Percentiles rank a stretch among this genome's conserved stretches.
Conservation (phyloP, 2,329 filamentous ascomycete genomes). For the Phialemonium atrogriseum region DNA sequence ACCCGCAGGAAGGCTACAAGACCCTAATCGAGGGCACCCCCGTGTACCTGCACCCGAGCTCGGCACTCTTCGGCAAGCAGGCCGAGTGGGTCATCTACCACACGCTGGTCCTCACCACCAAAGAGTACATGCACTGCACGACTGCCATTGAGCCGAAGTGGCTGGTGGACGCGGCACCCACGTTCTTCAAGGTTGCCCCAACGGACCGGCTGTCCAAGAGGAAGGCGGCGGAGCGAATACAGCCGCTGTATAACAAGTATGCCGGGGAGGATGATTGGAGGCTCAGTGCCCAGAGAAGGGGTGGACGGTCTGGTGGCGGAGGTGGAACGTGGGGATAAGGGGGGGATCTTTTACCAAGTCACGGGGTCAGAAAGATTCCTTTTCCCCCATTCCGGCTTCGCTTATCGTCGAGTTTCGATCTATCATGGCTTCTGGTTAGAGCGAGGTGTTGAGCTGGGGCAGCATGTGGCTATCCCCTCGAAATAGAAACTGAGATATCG, state of each 20-base stretch:
- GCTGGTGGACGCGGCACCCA: slow-evolving; percentile 94
- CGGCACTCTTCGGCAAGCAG: slow-evolving; percentile 88
- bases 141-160: slow-evolving; percentile 90
- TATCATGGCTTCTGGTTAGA: no score
- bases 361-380: no score
- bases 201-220: slow-evolving; percentile 82
- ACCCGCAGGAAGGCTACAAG: slow-evolving; percentile 95
- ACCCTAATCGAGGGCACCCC: slow-evolving; percentile 92
- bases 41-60: slow-evolving; percentile 88
- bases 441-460: no score
- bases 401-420: no score
- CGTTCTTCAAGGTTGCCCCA: slow-evolving; percentile 95
- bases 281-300: slow-evolving; percentile 76
- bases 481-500: no score
- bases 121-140: slow-evolving; percentile 97
- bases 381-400: no score
- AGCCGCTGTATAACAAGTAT: slow-evolving; percentile 90
- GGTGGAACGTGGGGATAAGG: slow-evolving; percentile 92
- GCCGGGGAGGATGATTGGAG: slow-evolving; percentile 93
- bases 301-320: slow-evolving; percentile 71
- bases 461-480: no score
- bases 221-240: slow-evolving; percentile 89
- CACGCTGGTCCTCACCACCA: slow-evolving; percentile 81
- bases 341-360: not conserved
- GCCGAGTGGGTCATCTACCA: slow-evolving; percentile 96